Evolutionary conservation across 441 rosid species (phyloP).

Genomic region (Lepidium campestre): DNA sequence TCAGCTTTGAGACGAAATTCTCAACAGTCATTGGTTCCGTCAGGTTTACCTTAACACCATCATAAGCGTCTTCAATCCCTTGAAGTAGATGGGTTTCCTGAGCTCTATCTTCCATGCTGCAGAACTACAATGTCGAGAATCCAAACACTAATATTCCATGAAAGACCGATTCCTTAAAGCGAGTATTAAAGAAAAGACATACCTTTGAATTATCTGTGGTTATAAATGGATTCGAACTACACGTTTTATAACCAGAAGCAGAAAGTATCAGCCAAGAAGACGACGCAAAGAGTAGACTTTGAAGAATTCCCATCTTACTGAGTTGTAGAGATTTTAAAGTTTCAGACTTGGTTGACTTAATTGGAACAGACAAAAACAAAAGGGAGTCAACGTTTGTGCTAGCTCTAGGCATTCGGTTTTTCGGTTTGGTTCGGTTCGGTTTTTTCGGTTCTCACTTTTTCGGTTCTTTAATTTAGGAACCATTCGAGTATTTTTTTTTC

Average conservation of each 20-base stretch:
- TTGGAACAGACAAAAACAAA: too few relatives aligned
- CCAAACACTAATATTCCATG: not conserved
- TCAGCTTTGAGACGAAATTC: not conserved
- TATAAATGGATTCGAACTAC: not conserved
- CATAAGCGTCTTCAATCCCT: not conserved
- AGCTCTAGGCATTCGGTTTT: too few relatives aligned
- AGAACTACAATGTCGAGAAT: not conserved
- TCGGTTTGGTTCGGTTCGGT: too few relatives aligned
- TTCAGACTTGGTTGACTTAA: not conserved
- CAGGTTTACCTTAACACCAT: not conserved
- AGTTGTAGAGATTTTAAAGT: not conserved
- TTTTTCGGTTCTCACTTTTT: too few relatives aligned
- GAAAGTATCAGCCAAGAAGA: not conserved
- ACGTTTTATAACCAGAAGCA: not conserved
- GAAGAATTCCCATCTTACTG: not conserved
- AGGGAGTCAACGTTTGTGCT: too few relatives aligned
- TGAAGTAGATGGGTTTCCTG: not conserved
- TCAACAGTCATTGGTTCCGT: not conserved
- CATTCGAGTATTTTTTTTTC: too few relatives aligned
- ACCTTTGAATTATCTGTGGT: not conserved
- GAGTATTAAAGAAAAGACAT: not conserved
- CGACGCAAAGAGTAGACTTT: not conserved
- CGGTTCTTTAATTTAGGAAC: too few relatives aligned
- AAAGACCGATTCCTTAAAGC: not conserved
- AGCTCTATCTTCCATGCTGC: not conserved